Conservation (phyloP, 2,329 filamentous ascomycete genomes). For the Corynespora cassiicola region DNA sequence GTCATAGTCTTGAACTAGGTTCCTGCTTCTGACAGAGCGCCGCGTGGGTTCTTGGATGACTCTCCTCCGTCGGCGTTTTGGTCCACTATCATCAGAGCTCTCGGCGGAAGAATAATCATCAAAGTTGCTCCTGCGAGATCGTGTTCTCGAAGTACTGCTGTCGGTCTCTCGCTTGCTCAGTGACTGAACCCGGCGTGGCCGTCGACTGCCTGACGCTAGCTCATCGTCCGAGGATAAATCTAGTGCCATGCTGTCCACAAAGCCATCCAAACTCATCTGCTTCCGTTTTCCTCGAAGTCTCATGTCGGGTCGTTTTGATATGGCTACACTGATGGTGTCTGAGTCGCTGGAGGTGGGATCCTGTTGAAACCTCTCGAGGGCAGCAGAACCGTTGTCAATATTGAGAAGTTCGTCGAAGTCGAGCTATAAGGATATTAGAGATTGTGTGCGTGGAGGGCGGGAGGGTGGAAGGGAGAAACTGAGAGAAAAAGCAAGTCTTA, state of each 20-base stretch:
- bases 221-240: constrained; percentile 41
- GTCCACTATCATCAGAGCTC: constrained; percentile 17
- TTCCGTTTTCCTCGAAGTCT: constrained; percentile 25
- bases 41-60: constrained; percentile 29
- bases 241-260: constrained; percentile 36
- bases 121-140: constrained; percentile 18
- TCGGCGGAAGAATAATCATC: constrained; percentile 27
- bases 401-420: constrained; percentile 52
- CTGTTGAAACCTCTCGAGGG: constrained; percentile 50
- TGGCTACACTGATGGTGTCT: constrained; percentile 16
- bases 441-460: no score
- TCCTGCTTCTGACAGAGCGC: constrained; percentile 32
- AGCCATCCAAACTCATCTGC: constrained; percentile 24
- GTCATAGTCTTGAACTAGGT: constrained; percentile 15
- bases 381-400: constrained; percentile 54
- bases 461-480: no score
- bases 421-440: constrained; percentile 45
- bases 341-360: constrained; percentile 20
- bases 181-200: constrained; percentile 20
- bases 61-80: constrained; percentile 24
- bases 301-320: constrained; percentile 25
- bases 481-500: no score
- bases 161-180: constrained; percentile 10
- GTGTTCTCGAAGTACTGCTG: constrained; percentile 20
- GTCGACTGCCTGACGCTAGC: constrained; percentile 11